Percentiles rank a stretch among this genome's conserved stretches.
phyloP scores from a whole-genome alignment of 2,329 filamentous ascomycete species.

The Aurifilum marmelostoma region DNA sequence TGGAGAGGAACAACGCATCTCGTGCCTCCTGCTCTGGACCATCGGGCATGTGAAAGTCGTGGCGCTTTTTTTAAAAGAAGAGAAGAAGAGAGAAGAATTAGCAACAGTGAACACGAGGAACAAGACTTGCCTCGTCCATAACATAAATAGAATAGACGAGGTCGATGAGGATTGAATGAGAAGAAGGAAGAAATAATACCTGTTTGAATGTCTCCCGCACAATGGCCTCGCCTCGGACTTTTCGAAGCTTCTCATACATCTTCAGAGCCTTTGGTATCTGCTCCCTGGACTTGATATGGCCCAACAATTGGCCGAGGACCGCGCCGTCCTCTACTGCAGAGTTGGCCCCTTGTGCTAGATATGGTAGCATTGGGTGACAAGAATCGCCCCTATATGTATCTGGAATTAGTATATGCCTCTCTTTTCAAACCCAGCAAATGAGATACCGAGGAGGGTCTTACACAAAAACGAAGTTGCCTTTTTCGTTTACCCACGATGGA shows the following conservation, averaged over 20 bases:
- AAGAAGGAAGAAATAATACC: conserved; percentile 9
- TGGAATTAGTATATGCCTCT: neutral
- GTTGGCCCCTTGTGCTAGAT: conserved; percentile 69
- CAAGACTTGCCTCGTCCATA: neutral
- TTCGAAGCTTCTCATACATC: conserved; percentile 52
- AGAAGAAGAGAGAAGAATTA: neutral
- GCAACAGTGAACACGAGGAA: neutral
- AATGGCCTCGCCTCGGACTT: conserved; percentile 55
- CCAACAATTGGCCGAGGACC: conserved; percentile 62
- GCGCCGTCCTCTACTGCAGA: conserved; percentile 70
- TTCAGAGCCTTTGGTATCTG: conserved; percentile 49
- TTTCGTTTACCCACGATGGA: conserved; percentile 56
- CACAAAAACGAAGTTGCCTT: conserved; percentile 54
- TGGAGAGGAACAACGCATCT: conserved; percentile 59
- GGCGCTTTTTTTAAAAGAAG: conserved; percentile 41
- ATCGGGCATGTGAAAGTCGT: conserved; percentile 56
- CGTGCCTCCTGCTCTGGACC: conserved; percentile 61
- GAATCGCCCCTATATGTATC: conserved; percentile 53
- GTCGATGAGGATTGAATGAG: too few relatives aligned
- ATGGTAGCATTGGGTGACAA: conserved; percentile 67
- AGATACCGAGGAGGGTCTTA: conserved; percentile 39
- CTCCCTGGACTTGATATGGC: conserved; percentile 49
- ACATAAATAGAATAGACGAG: neutral
- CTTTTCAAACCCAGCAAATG: conserved; percentile 35
- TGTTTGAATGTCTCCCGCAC: conserved; percentile 62